Evolutionary conservation across 2,329 filamentous ascomycete genomes (phyloP).

Genomic region (Cladosporium halotolerans): DNA sequence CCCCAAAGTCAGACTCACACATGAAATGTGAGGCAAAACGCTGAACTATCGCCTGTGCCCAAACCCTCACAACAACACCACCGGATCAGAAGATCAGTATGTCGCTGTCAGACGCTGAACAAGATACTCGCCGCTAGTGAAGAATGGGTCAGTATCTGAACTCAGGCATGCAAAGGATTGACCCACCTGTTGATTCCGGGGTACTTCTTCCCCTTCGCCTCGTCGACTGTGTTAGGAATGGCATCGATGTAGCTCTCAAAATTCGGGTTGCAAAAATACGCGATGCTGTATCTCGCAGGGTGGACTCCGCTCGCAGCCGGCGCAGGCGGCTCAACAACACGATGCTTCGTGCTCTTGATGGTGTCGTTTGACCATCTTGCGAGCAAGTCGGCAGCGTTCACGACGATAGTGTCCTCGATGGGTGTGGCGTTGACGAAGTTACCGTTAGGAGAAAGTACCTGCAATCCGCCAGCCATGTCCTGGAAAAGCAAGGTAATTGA

Average conservation of each 20-base stretch:
- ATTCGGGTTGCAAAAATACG: slow-evolving; percentile 90
- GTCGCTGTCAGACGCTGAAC: slow-evolving; percentile 72
- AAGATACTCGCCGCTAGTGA: slow-evolving; percentile 66
- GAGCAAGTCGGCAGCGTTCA: slow-evolving; percentile 80
- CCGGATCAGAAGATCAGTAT: slow-evolving; percentile 26
- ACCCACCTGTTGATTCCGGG: slow-evolving; percentile 54
- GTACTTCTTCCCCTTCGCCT: slow-evolving; percentile 68
- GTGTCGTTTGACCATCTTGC: slow-evolving; percentile 83
- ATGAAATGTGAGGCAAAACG: too few relatives aligned
- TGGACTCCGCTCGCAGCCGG: slow-evolving; percentile 48
- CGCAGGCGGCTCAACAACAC: slow-evolving; percentile 75
- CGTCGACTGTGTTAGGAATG: slow-evolving; percentile 68
- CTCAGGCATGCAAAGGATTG: not conserved
- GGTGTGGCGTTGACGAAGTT: slow-evolving; percentile 72
- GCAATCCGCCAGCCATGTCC: slow-evolving; percentile 49
- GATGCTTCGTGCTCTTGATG: slow-evolving; percentile 81
- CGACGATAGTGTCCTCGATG: slow-evolving; percentile 70
- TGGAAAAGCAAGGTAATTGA: slow-evolving; percentile 46
- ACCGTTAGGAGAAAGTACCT: slow-evolving; percentile 62
- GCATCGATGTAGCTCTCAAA: slow-evolving; percentile 69
- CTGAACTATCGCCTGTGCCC: too few relatives aligned
- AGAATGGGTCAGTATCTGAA: not conserved
- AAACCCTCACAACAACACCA: too few relatives aligned
- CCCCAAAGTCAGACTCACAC: too few relatives aligned
- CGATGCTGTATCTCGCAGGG: slow-evolving; percentile 74